These are phyloP conservation scores for Domatiomyces catenatus DNA, from an alignment of 2,329 filamentous ascomycete species.

Conservation along the genomic window DNA sequence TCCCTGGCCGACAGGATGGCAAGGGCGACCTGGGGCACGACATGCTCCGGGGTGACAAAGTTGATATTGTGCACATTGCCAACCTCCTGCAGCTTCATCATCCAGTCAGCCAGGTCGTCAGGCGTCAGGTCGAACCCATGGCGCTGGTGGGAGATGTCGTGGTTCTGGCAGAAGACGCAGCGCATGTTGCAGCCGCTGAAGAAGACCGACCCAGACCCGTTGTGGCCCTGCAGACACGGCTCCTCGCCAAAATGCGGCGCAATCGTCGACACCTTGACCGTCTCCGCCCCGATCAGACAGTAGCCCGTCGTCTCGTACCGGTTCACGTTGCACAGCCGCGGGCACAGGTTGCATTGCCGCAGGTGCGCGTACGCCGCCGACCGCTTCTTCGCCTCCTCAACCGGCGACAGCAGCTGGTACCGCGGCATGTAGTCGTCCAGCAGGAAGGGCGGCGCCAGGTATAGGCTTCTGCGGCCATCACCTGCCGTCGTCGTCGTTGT, in stretches of 20 bases:
- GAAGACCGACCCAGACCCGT: constrained; percentile 67
- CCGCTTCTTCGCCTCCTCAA: constrained; percentile 58
- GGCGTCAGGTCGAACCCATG: constrained; percentile 67
- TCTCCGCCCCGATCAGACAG: constrained; percentile 59
- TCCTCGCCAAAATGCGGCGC: constrained; percentile 77
- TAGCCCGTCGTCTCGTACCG: constrained; percentile 64
- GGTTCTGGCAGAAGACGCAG: constrained; percentile 64
- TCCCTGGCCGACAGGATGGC: constrained; percentile 59
- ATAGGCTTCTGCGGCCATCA: constrained; percentile 23
- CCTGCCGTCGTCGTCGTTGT: no score
- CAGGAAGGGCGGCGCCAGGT: constrained; percentile 50
- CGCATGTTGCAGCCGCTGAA: constrained; percentile 63
- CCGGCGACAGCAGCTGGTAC: constrained; percentile 52
- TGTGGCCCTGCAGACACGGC: constrained; percentile 67
- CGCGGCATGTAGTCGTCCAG: constrained; percentile 60
- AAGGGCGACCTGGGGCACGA: constrained; percentile 67
- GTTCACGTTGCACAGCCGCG: constrained; percentile 61
- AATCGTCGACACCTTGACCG: constrained; percentile 67
- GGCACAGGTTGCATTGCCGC: constrained; percentile 66
- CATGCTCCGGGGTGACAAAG: constrained; percentile 71
- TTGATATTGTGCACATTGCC: constrained; percentile 86
- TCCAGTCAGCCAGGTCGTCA: constrained; percentile 68
- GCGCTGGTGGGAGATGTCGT: constrained; percentile 68
- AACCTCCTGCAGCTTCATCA: constrained; percentile 62
- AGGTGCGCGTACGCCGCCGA: constrained; percentile 60